phyloP scores from a whole-genome alignment of 495 filamentous ascomycete genomes.

The Annulohypoxylon nitens region DNA sequence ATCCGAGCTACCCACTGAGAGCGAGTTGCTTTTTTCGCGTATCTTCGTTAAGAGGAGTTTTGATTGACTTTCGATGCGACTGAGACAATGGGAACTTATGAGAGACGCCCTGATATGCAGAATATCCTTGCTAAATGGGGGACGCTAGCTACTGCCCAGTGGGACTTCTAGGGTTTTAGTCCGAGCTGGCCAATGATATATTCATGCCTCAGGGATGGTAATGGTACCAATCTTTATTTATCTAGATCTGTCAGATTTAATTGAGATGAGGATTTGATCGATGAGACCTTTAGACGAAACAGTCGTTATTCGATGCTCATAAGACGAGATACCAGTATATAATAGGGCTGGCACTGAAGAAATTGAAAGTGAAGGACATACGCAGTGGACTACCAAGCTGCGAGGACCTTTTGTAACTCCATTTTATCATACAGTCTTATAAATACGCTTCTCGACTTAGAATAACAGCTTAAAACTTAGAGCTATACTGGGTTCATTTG shows the following conservation, averaged over 20 bases:
- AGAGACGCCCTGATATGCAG: slow-evolving; percentile 20
- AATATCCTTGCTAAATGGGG: slow-evolving; percentile 21
- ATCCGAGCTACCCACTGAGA: slow-evolving; percentile 17
- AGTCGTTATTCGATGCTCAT: background rate
- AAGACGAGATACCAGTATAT: background rate
- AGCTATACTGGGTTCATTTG: background rate
- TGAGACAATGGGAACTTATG: slow-evolving; percentile 20
- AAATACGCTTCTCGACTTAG: slow-evolving; percentile 1
- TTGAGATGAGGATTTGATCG: slow-evolving; percentile 6
- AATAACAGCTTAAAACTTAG: background rate
- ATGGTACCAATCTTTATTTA: slow-evolving; percentile 17
- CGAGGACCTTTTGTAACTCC: background rate
- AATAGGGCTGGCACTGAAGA: background rate
- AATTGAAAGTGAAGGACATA: background rate
- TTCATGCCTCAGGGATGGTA: background rate
- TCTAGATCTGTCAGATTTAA: slow-evolving; percentile 4
- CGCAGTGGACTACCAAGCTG: background rate
- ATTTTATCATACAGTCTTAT: background rate
- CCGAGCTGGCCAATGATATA: slow-evolving; percentile 33
- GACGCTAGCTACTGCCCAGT: slow-evolving; percentile 13
- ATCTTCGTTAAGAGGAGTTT: slow-evolving; percentile 5
- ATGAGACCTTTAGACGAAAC: background rate
- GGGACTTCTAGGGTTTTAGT: slow-evolving; percentile 25
- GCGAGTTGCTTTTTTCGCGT: slow-evolving; percentile 2
- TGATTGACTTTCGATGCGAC: slow-evolving; percentile 1